phyloP scores from a whole-genome alignment of 1,284 basidiomycete species.

The Cryptococcus sp. region DNA sequence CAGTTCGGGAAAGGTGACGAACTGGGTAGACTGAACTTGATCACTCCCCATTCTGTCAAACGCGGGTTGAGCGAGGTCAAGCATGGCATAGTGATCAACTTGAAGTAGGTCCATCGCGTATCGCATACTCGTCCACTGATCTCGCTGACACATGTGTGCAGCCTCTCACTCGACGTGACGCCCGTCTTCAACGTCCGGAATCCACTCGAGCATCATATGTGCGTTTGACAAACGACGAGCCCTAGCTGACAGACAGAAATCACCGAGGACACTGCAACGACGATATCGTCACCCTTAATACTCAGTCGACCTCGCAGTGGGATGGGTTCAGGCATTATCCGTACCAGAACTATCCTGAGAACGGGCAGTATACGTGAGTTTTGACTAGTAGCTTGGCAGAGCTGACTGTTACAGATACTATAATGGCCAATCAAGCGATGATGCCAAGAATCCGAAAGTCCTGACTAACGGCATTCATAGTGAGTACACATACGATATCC shows the following conservation, averaged over 20 bases:
- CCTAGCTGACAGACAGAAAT: no score
- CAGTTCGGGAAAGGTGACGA: slow-evolving; percentile 36
- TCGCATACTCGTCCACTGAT: no score
- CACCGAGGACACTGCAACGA: slow-evolving; percentile 29
- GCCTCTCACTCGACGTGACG: slow-evolving; percentile 12
- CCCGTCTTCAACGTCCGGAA: slow-evolving; percentile 16
- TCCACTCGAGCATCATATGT: slow-evolving; percentile 8
- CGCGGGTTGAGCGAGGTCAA: not conserved
- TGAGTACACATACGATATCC: slow-evolving; percentile 7
- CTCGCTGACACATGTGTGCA: not conserved
- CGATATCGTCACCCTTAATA: slow-evolving; percentile 50
- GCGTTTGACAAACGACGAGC: not conserved
- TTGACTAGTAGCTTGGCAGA: not conserved
- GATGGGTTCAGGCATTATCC: slow-evolving; percentile 51
- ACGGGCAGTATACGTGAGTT: slow-evolving; percentile 28
- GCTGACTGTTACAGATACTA: slow-evolving; percentile 12
- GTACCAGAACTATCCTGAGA: slow-evolving; percentile 33
- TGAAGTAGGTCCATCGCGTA: not conserved
- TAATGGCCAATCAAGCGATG: slow-evolving; percentile 20
- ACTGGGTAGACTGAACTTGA: slow-evolving; percentile 38
- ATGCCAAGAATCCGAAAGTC: slow-evolving; percentile 19
- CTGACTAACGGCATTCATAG: slow-evolving; percentile 29
- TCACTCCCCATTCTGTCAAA: slow-evolving; percentile 33
- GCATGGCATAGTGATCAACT: not conserved
- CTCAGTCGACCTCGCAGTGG: slow-evolving; percentile 54